Base-by-base conservation (phyloP, 139 green algal species). In the Tetratostichococcus sp. region DNA sequence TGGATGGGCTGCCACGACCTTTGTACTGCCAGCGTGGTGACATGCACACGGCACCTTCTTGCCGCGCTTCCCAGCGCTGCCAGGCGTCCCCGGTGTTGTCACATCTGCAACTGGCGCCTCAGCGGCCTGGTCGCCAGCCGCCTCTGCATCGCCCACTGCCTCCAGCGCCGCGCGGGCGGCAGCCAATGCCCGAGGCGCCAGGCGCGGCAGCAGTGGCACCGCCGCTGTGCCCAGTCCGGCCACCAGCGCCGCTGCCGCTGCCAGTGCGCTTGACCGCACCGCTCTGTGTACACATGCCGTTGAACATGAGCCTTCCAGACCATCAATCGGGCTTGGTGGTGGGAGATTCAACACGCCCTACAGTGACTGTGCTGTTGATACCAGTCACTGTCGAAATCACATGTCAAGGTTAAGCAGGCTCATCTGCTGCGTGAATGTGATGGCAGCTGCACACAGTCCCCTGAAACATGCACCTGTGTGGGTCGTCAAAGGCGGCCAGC, bases 191-290 rank as follows among this genome's bases (percentile, higher is more conserved):
- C 75, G 66, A 4, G 69, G 75, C 32, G 86, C 73, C 11, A 82
- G 75, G 26, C 68, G 30, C 1, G 89, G 89, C 67, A 95, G 77
- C 72, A 82, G 67, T 1, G 90, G 90, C 75, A 94, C 73, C 25
- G 90, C 59, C 31, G 42, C 50, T 1, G 70, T 23, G 22, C 82
- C 81, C n/a, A 93, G 65, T n/a, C 86, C 84, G 1, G 34, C 30
- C 31, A 79, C 50, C 1, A 83, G 31, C 23, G 75, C 62, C 1
- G 82, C 85, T 0, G 79, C 67, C 5, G 85, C 66, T 0, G 84
- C 86, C 6, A 92, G 66, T 0, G 82, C 77, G 70, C 75, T 82
- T 70, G 80, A 82, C 1, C 89, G 85, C 43, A 95, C 79, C 3
- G 82, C 77, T 1, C 76, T 23, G 35, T 50, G 30, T n/a, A n/a